Percentiles rank a stretch among this genome's conserved stretches.
Evolutionary conservation across 257 asterid species (phyloP).

Genomic region (Ehretia macrophylla): DNA sequence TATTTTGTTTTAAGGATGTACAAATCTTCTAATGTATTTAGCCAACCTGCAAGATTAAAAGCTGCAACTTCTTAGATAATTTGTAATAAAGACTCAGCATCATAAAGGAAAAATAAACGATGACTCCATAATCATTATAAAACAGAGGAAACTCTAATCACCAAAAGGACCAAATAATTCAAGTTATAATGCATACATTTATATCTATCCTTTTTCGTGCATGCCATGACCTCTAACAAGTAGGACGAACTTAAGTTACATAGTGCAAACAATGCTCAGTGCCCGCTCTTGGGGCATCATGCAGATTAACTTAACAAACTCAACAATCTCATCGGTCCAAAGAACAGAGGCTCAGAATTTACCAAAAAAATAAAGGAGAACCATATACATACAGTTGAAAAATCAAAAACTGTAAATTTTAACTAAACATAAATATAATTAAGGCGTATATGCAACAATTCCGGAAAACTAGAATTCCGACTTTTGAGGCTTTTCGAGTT

Average conservation of each 20-base stretch:
- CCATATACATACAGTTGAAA: background rate
- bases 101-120: background rate
- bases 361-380: no score
- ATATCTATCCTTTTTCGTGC: no score
- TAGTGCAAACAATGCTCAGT: background rate
- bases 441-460: background rate
- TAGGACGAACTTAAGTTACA: background rate
- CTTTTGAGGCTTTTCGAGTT: no score
- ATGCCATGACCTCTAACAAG: background rate
- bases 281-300: no score
- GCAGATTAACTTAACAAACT: no score
- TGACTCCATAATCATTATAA: background rate
- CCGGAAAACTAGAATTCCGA: background rate
- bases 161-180: background rate
- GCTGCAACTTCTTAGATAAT: background rate
- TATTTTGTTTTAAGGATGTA: background rate
- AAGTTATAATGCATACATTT: no score
- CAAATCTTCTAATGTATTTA: background rate
- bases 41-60: background rate
- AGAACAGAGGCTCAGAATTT: no score
- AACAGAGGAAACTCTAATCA: background rate
- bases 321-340: no score
- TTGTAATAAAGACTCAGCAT: no score
- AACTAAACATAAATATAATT: background rate
- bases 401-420: background rate